Evolutionary conservation across 2,329 filamentous ascomycete genomes (phyloP), one percentile per base, ranked within the genome.

Genomic region (Ambrosiella xylebori): DNA sequence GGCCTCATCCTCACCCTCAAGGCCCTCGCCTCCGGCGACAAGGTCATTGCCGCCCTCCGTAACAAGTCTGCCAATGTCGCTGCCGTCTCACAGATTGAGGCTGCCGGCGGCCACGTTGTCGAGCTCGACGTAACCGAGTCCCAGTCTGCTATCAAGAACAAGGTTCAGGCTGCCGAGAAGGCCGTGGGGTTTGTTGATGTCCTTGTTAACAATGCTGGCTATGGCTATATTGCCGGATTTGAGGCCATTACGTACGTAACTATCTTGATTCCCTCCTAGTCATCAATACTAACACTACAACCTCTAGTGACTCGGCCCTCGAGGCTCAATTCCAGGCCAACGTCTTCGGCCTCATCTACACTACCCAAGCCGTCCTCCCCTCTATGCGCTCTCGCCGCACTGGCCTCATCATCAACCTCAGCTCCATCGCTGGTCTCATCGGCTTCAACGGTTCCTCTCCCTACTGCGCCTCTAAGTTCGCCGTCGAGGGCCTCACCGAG

Each of bases 1-100:
- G 75, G 76, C 41, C 68, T 72, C 45, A 66, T 68, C 59, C 67
- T 77, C 3, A 69, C 69, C 38, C 68, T 73, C 13, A 67, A 70
- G 27, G 71, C 68, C 39, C 71, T 76, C 55, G 64, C 65, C 1
- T 67, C 69, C 5, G 72, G 74, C 13, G 71, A 78, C 62, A 68
- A 65, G 45, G 74, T 77, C 58, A 70, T 79, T 54, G 74, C 73
- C n/a, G 70, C 72, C 8, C 69, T 71, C 7, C 73, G 75, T 35
- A 70, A 67, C 58, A 64, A 67, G 1, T 61, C 67, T 1, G 66
- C 68, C 55, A 64, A 73, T 19, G 54, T 63, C 13, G 64, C 67
- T 7, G 38, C 39, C 45, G 63, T 73, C n/a, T 65, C 67, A 57
- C 61, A 66, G 1, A 62, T 63, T 3, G 69, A 70, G 27, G 38